Evolutionary conservation across 2,329 filamentous ascomycete genomes (phyloP), one percentile per base, ranked within the genome.

Genomic region (Cordyceps cicadae): DNA sequence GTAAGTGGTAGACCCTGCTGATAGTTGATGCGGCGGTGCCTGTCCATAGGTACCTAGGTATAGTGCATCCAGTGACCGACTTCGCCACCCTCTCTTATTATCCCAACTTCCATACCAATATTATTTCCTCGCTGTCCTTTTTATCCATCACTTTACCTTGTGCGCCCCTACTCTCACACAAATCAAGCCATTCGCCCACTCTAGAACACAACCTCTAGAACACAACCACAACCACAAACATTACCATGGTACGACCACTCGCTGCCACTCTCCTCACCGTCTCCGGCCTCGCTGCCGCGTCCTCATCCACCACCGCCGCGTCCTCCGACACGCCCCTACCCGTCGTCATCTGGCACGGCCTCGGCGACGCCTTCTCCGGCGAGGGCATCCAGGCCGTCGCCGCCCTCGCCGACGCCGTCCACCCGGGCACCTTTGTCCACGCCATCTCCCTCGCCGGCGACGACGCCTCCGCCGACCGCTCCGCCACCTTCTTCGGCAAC

Each of bases 331-430:
- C 82, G n/a, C 91, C 90, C 3, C 82, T 97, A 34, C 94, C 94
- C 0, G 81, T 99, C 41, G 82, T 99, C 62, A 89, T 99, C 76
- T 99, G 94, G 94, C 94, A 99, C 74, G 94, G 84, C 29, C 78
- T 86, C 12, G 86, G 85, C 68, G 90, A 94, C 75, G 83, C 87
- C 72, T 95, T 87, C 76, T 82, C 85, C 57, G 84, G 85, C 64
- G 87, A 92, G 1, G 92, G 92, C 61, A 81, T 97, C 60, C 82
- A 84, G 66, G 73, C 80, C 59, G 81, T 96, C 37, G 89, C 84
- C 64, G 76, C 81, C n/a, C 81, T 97, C 54, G 88, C 88, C 64
- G 81, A 90, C 62, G 74, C 82, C 54, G 78, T 85, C 61, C 85
- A 96, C 74, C 92, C 92, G 0, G 91, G 90, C 63, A 97, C 92